phyloP scores from a whole-genome alignment of 2,329 filamentous ascomycete genomes.

The Phoma sp. region DNA sequence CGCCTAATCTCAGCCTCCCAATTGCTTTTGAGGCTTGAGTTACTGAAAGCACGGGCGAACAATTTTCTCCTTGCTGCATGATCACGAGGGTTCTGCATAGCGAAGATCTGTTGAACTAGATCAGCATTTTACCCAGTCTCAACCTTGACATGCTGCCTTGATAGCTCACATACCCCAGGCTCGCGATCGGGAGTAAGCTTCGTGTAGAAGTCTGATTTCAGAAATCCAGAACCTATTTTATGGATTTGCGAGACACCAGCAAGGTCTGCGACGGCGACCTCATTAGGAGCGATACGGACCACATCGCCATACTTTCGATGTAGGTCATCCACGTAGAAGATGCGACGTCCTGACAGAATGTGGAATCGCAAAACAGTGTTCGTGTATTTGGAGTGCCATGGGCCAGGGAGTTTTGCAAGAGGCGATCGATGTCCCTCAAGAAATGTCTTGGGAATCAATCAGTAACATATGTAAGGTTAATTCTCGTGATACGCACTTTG shows the following conservation, averaged over 20 bases:
- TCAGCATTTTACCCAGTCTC: too few species aligned
- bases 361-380: conserved; percentile 44
- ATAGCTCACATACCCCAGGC: conserved; percentile 10
- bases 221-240: conserved; percentile 49
- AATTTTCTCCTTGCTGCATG: conserved; percentile 47
- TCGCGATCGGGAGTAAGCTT: conserved; percentile 31
- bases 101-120: conserved; percentile 35
- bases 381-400: conserved; percentile 39
- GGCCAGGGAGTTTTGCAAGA: conserved; percentile 33
- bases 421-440: conserved; percentile 6
- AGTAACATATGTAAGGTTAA: background rate
- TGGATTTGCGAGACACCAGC: conserved; percentile 35
- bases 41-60: conserved; percentile 46
- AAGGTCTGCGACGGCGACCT: conserved; percentile 30
- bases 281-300: conserved; percentile 33
- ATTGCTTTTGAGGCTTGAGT: conserved; percentile 41
- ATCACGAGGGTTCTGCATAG: conserved; percentile 44
- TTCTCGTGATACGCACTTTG: background rate
- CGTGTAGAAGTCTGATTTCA: conserved; percentile 51
- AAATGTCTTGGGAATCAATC: background rate
- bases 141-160: too few species aligned
- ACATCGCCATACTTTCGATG: conserved; percentile 41
- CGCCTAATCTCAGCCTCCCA: conserved; percentile 47
- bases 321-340: conserved; percentile 48
- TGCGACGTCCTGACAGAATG: conserved; percentile 44